Evolutionary conservation across 208 protist genomes (phyloP).

Genomic region (Strigomonas culicis): DNA sequence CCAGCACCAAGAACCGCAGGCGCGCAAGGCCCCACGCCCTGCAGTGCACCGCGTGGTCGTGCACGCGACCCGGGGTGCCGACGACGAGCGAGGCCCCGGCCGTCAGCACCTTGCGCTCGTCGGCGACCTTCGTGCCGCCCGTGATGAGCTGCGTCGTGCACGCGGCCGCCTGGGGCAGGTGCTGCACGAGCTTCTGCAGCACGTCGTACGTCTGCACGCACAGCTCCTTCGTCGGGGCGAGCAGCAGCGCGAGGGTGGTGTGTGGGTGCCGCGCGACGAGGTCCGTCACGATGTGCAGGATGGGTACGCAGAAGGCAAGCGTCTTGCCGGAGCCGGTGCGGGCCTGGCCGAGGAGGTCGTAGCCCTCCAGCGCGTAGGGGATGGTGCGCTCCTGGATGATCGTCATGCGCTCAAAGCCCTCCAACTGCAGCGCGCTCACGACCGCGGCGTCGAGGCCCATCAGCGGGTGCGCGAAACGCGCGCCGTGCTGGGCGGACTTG

Average conservation of each 20-base stretch:
- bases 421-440: slow-evolving; percentile 42
- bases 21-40: slow-evolving; percentile 82
- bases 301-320: slow-evolving; percentile 91
- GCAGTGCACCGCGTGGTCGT: slow-evolving; percentile 85
- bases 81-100: slow-evolving; percentile 73
- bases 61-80: slow-evolving; percentile 84
- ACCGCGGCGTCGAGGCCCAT: slow-evolving; percentile 58
- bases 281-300: slow-evolving; percentile 88
- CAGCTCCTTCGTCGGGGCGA: slow-evolving; percentile 92
- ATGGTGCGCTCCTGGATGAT: slow-evolving; percentile 94
- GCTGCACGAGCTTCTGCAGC: slow-evolving; percentile 72
- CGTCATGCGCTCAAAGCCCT: slow-evolving; percentile 87
- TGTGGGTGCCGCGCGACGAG: slow-evolving; percentile 43
- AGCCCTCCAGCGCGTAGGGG: slow-evolving; percentile 86
- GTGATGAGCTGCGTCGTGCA: slow-evolving; percentile 88
- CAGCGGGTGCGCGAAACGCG: slow-evolving; percentile 68
- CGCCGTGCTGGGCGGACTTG: slow-evolving; percentile 28
- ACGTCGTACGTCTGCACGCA: slow-evolving; percentile 91
- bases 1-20: slow-evolving; percentile 96
- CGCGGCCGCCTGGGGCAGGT: slow-evolving; percentile 30
- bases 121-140: slow-evolving; percentile 79
- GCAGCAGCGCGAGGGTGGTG: slow-evolving; percentile 63
- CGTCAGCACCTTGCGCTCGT: slow-evolving; percentile 62
- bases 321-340: slow-evolving; percentile 95
- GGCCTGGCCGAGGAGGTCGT: slow-evolving; percentile 90